Evolutionary conservation across 768 basidiomycete genomes (phyloP).

Genomic region (Mycena galopus): DNA sequence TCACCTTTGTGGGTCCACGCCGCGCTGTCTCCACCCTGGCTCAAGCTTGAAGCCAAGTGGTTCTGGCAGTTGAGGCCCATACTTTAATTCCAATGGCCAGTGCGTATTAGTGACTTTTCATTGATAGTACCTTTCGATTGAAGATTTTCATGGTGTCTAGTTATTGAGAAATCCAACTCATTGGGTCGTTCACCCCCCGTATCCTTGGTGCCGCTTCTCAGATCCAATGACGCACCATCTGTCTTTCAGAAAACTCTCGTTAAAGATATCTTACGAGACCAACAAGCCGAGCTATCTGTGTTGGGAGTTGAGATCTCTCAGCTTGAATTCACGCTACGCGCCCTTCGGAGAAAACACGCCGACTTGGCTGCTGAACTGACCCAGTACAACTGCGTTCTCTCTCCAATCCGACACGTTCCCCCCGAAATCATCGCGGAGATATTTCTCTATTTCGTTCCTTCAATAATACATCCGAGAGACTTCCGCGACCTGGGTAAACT

Average conservation of each 20-base stretch:
- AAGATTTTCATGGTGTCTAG: no score
- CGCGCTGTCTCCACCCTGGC: no score
- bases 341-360: not conserved
- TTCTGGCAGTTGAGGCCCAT: no score
- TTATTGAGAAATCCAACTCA: no score
- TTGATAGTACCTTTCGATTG: no score
- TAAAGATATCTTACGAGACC: not conserved
- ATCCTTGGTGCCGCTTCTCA: not conserved
- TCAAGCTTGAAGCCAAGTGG: no score
- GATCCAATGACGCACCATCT: not conserved
- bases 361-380: not conserved
- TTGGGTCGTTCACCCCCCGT: no score
- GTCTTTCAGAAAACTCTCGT: not conserved
- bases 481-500: no score
- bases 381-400: not conserved
- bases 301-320: not conserved
- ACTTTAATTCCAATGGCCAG: no score
- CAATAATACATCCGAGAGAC: not conserved
- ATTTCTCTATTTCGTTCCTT: slow-evolving; percentile 20
- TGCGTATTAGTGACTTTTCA: no score
- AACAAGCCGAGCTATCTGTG: not conserved
- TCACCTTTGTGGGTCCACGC: no score
- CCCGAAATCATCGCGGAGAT: slow-evolving; percentile 15
- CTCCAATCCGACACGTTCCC: slow-evolving; percentile 8
- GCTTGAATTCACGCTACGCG: not conserved